Evolutionary conservation across 2,329 filamentous ascomycete species (phyloP), one percentile per base, ranked within the genome.

Genomic region (Fusarium miscanthi): DNA sequence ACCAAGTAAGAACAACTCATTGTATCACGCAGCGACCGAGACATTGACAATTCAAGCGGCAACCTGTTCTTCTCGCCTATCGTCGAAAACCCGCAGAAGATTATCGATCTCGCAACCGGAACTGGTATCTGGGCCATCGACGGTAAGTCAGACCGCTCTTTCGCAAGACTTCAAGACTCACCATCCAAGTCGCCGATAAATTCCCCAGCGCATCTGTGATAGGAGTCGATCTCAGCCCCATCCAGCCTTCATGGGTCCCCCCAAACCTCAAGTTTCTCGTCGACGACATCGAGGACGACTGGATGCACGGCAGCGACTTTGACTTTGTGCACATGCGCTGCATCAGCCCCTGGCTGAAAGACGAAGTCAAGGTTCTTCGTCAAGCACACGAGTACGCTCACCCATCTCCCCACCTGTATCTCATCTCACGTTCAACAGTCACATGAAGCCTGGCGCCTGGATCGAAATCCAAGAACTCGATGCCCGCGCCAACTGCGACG

Each of bases 281-380:
- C 19, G 80, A 82, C 31, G 80, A 82, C 37, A 76, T 79, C 19
- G 81, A 90, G 71, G 83, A 87, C 56, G 82, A 85, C 1, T 91
- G 89, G 89, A 68, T 72, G 52, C 63, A 75, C 17, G 74, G 74
- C 10, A 33, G 51, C 0, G 63, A 63, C 30, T 75, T 68, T 56
- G 74, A 76, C 43, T 71, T 76, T 57, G 66, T 74, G 30, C 74
- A 76, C 6, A 72, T 76, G 74, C 74, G 74, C 4, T 76, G 74
- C 16, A 74, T 76, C 9, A 74, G 65, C 27, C 74, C 74, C 1
- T 76, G 71, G 70, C 12, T 76, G 0, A 76, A 76, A 1, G 74
- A 75, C 3, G 37, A 66, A 21, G 62, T 66, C 9, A 69, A 60
- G 1, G 57, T 76, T 2, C 62, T 76, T 3, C 61, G 63, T n/a